A percentile compares a stretch with the other conserved stretches of the same genome.
phyloP scores from a whole-genome alignment of 2,329 filamentous ascomycete species.

The Scedosporium boydii region DNA sequence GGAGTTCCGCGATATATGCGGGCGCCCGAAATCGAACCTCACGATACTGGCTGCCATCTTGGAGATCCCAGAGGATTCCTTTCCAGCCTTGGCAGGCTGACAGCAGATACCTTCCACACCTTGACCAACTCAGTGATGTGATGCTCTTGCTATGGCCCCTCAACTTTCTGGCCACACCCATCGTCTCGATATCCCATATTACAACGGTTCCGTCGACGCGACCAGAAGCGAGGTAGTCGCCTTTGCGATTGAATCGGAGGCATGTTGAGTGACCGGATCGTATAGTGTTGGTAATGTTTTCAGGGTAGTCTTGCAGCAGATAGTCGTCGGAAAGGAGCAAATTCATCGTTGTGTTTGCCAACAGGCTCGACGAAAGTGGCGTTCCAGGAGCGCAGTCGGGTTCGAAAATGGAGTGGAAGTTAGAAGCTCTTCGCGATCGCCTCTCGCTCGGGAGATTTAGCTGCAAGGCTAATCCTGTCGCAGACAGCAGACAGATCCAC shows the following conservation, averaged over 20 bases:
- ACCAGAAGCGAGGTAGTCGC: slow-evolving; percentile 89
- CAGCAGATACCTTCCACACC: slow-evolving; percentile 80
- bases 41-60: slow-evolving; percentile 58
- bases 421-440: not conserved
- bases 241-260: slow-evolving; percentile 83
- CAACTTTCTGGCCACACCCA: slow-evolving; percentile 89
- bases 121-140: slow-evolving; percentile 90
- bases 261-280: slow-evolving; percentile 60
- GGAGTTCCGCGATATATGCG: slow-evolving; percentile 90
- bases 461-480: not conserved
- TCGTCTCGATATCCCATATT: slow-evolving; percentile 95
- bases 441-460: not conserved
- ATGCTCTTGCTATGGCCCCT: slow-evolving; percentile 90
- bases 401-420: not conserved
- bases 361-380: not conserved
- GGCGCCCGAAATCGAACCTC: slow-evolving; percentile 87
- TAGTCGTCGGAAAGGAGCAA: slow-evolving; percentile 52
- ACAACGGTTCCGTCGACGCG: slow-evolving; percentile 90
- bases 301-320: slow-evolving; percentile 73
- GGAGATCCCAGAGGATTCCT: slow-evolving; percentile 88
- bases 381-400: not conserved
- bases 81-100: slow-evolving; percentile 96
- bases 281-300: slow-evolving; percentile 79
- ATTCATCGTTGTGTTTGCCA: slow-evolving; percentile 35
- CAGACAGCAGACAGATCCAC: not conserved